A percentile compares a stretch with the other conserved stretches of the same genome.
Conservation (phyloP, 164 flowering plant species). For the Paratinospora sagittata region DNA sequence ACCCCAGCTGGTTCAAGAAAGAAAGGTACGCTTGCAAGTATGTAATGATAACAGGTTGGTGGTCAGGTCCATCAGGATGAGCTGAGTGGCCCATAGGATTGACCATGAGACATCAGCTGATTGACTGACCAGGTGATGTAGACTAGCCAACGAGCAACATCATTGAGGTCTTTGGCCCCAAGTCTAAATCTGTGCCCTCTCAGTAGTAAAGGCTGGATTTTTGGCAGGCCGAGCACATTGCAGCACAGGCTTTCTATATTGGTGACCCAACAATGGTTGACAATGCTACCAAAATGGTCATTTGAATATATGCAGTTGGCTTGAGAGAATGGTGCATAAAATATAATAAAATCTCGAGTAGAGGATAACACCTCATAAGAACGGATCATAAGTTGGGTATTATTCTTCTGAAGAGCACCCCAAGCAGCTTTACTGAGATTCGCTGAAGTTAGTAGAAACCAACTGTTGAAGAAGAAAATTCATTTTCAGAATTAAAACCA, state of each 20-base stretch:
- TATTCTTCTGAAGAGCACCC: slow-evolving; percentile 97
- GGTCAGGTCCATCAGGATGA: no score
- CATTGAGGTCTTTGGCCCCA: neutral
- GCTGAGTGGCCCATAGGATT: no score
- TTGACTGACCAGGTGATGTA: neutral
- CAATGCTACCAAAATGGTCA: neutral
- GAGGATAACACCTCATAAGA: slow-evolving; percentile 78
- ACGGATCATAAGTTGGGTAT: slow-evolving; percentile 93
- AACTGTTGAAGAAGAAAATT: slow-evolving; percentile 38
- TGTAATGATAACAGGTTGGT: no score
- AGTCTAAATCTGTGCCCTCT: neutral
- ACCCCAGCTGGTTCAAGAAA: no score
- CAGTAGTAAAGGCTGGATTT: neutral
- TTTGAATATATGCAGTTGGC: neutral
- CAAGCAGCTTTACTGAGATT: slow-evolving; percentile 99
- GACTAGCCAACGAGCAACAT: neutral
- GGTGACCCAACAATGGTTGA: neutral
- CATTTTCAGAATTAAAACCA: neutral
- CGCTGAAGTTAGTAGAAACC: slow-evolving; percentile 91
- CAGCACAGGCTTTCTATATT: neutral
- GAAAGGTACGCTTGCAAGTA: no score
- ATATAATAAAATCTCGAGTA: neutral
- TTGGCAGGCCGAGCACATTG: neutral
- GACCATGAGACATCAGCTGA: neutral
- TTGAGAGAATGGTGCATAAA: neutral